Conservation (phyloP, 2,329 filamentous ascomycete genomes). For the Pseudogymnoascus sp. region DNA sequence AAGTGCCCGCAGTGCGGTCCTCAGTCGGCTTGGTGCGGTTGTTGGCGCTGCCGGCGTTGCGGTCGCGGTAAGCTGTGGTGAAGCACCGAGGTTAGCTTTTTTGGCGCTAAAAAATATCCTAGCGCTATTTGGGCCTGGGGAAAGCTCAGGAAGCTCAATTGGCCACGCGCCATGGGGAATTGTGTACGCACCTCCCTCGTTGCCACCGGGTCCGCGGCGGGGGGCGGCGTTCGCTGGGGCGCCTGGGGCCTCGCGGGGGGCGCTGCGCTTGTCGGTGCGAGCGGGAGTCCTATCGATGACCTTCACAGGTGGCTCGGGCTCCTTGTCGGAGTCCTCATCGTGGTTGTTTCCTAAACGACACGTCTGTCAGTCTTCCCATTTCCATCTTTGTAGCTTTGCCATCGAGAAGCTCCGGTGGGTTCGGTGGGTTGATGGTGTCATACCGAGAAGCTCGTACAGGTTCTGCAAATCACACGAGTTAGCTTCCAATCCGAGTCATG, state of each 20-base stretch:
- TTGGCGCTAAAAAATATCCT: conserved; percentile 8
- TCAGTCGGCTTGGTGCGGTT: conserved; percentile 77
- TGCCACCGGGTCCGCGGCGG: conserved; percentile 58
- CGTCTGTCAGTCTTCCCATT: conserved; percentile 20
- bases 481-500: conserved; percentile 1
- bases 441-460: conserved; percentile 98
- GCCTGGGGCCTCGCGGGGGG: conserved; percentile 60
- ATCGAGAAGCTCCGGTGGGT: neutral
- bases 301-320: conserved; percentile 71
- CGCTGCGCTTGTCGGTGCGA: conserved; percentile 75
- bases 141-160: conserved; percentile 15
- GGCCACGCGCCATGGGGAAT: neutral
- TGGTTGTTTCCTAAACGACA: conserved; percentile 45
- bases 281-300: conserved; percentile 75
- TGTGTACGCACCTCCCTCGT: conserved; percentile 70
- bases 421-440: conserved; percentile 23
- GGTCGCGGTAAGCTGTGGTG: conserved; percentile 74
- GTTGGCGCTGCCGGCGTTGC: conserved; percentile 67
- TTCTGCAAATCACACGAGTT: conserved; percentile 51
- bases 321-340: conserved; percentile 59
- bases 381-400: conserved; percentile 10
- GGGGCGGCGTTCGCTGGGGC: conserved; percentile 21
- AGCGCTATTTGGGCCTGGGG: conserved; percentile 6
- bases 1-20: conserved; percentile 52
- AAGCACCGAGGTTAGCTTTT: conserved; percentile 13